Evolutionary conservation across 345 rosid genomes (phyloP), one percentile per base, ranked within the genome.

Genomic region (Gossypium sturtianum): DNA sequence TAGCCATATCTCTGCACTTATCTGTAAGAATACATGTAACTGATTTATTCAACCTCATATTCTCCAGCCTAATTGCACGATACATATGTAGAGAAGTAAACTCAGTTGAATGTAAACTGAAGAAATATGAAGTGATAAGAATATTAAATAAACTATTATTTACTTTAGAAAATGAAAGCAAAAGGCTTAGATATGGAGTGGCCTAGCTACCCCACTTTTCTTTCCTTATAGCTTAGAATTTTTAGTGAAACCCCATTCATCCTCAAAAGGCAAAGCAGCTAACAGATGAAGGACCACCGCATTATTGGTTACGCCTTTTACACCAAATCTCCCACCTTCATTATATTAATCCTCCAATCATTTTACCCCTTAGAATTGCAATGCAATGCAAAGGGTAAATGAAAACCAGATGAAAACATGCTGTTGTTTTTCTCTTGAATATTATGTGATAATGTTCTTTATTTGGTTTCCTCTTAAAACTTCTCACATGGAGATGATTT

Each of bases 171-270:
- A 34, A 34, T 34, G 41, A 34, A 34, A 5, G 41, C 41, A 34
- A 34, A 34, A 34, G 1, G 41, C 41, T 5, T 74, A 52, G 74
- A 61, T 78, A 68, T 43, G 58, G 41, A 34, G 51, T 73, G 77
- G 58, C 70, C 72, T 57, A 58, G 60, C 16, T 38, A 29, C 8
- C 43, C 67, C 65, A 19, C 52, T 52, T 38, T 20, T 22, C 63
- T 43, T 78, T 68, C 81, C 41, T 34, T 34, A 34, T 34, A 34
- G 41, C 41, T 34, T 34, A 34, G 41, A 34, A 34, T 34, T 34
- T 34, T 34, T 34, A 34, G 41, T 5, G 41, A 34, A 34, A 34
- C 7, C 41, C 41, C 7, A 34, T 34, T 34, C 41, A 34, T 34
- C 41, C 41, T 34, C 41, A 34, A 34, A 34, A 34, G 7, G 41